Base-by-base conservation (phyloP, 148 eudicot species). In the Camellia lanceoleosa region DNA sequence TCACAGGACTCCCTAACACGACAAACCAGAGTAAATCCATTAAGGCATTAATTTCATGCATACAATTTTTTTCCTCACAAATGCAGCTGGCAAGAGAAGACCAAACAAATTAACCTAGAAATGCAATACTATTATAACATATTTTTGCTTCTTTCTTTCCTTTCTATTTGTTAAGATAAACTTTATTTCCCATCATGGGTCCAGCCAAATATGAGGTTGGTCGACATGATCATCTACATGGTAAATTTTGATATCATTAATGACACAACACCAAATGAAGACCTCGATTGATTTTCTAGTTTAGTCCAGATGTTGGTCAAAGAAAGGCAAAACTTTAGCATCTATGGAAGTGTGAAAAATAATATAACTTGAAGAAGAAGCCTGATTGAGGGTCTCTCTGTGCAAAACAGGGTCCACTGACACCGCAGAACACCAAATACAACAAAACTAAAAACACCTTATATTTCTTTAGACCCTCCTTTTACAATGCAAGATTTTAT, bases 1-100 rank as follows among this genome's bases (percentile, higher is more conserved):
- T 90, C 77, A 82, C 89, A 74, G 97, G 98, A 83, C 94, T 91
- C 69, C 97, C 98, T 94, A 81, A 62, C 18, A 77, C 59, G 15
- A 79, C 69, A 83, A 49, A 43, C 4, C 70, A 60, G 61, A 30
- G 61, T 46, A 61, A 16, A 46, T 9, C 68, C 18, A 52, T 15
- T 0, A 5, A 14, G 55, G 13, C 46, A 81, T 8, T 11, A 23
- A 76, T 11, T 11, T 20, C 64, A 16, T 44, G 73, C 42, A 62
- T 12, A 12, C 55, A 63, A 49, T 19, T 61, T 56, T 61, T 54
- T 76, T 49, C 43, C 49, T 7, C 78, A 19, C 6, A 2, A 46
- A n/a, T 46, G 76, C 76, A 76, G 66, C 56, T 5, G 49, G 5
- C 11, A 16, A 59, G 74, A 73, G 52, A 58, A 42, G 60, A 56